These are phyloP conservation scores for Moesziomyces antarcticus DNA, from an alignment of 1,284 basidiomycete species.

Conservation along the genomic window DNA sequence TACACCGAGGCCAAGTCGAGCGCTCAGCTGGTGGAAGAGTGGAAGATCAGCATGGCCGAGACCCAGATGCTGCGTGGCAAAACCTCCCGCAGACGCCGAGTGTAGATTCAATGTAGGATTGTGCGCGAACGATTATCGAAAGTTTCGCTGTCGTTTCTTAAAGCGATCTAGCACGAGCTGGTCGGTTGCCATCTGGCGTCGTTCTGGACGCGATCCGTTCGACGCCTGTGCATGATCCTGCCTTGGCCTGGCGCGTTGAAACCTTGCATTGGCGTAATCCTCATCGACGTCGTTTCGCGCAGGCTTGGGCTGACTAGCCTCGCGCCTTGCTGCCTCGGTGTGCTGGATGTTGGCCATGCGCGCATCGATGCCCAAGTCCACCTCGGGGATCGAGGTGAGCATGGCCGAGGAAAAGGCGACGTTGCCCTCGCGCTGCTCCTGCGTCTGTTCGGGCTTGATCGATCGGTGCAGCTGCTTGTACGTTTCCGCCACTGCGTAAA, in stretches of 20 bases:
- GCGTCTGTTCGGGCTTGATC: constrained; percentile 71
- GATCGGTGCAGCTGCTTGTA: constrained; percentile 68
- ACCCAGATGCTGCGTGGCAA: background rate
- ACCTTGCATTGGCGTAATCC: constrained; percentile 82
- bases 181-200: constrained; percentile 86
- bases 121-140: constrained; percentile 8
- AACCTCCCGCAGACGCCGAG: background rate
- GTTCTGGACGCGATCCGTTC: constrained; percentile 56
- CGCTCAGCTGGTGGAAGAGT: background rate
- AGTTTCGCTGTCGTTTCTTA: constrained; percentile 54
- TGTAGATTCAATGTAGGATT: background rate
- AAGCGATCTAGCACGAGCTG: constrained; percentile 77
- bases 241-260: background rate
- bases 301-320: constrained; percentile 75
- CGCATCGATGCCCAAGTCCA: constrained; percentile 94
- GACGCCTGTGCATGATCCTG: constrained; percentile 74
- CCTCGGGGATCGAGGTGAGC: constrained; percentile 93
- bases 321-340: constrained; percentile 91
- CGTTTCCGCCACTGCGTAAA: constrained; percentile 81
- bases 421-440: constrained; percentile 82
- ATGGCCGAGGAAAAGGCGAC: constrained; percentile 91
- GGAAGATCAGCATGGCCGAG: constrained; percentile 12
- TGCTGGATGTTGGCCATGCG: constrained; percentile 94
- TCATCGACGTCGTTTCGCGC: constrained; percentile 71
- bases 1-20: background rate